Conservation (phyloP, 2,329 filamentous ascomycete species). For the Cercospora sp. region DNA sequence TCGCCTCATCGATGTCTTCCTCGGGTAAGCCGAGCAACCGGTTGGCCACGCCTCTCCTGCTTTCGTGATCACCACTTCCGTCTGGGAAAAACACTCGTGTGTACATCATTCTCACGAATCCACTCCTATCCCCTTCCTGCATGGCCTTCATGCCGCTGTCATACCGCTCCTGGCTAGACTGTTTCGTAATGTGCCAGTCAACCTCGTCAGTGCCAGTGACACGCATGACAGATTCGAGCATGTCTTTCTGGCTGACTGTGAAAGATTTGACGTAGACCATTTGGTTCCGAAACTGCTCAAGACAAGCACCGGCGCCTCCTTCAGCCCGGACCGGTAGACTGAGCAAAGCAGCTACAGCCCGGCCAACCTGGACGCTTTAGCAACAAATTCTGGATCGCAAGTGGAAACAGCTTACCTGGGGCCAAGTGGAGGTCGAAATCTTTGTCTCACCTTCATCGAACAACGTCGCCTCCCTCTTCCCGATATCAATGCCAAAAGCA, state of each 20-base stretch:
- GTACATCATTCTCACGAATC: neutral
- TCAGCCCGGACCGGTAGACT: neutral
- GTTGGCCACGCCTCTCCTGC: conserved; percentile 41
- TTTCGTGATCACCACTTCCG: conserved; percentile 40
- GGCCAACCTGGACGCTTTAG: neutral
- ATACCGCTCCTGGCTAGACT: neutral
- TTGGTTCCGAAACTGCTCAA: conserved; percentile 33
- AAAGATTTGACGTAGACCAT: conserved; percentile 59
- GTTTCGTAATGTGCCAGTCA: neutral
- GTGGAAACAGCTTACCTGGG: neutral
- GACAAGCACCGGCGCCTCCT: neutral
- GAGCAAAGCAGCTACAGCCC: neutral
- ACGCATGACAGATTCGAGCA: conserved; percentile 62
- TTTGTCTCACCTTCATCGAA: neutral
- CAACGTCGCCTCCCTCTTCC: neutral
- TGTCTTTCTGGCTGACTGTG: conserved; percentile 62
- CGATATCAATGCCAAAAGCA: neutral
- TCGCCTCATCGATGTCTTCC: conserved; percentile 59
- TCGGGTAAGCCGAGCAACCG: conserved; percentile 40
- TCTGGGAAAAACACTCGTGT: neutral
- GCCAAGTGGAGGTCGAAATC: neutral
- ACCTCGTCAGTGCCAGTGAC: conserved; percentile 53
- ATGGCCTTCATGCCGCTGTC: neutral
- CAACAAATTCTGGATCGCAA: neutral
- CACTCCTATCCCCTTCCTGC: neutral